These are phyloP conservation scores for Leishmania tropica DNA, from an alignment of 208 protist species.

Conservation along the genomic window DNA sequence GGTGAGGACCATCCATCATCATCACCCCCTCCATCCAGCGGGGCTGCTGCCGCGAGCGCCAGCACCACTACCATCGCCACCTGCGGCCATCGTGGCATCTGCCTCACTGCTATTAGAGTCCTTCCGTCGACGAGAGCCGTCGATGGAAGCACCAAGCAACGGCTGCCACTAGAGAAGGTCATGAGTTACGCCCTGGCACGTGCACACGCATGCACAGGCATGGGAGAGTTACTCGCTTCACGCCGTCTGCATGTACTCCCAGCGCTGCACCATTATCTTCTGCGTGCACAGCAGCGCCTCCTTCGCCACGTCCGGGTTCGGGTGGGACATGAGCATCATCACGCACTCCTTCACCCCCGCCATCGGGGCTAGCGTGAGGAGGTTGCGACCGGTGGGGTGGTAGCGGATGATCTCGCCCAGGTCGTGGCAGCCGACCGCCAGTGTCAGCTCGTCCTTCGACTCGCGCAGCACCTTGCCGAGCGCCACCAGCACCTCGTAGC, in stretches of 20 bases:
- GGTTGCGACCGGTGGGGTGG: slow-evolving; percentile 85
- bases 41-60: background rate
- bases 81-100: background rate
- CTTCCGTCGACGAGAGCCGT: background rate
- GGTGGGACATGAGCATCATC: slow-evolving; percentile 86
- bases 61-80: background rate
- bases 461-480: slow-evolving; percentile 83
- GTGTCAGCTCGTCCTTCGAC: slow-evolving; percentile 56
- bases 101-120: background rate
- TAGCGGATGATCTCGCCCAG: slow-evolving; percentile 92
- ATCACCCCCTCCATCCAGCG: background rate
- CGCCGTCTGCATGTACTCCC: slow-evolving; percentile 85
- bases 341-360: slow-evolving; percentile 87
- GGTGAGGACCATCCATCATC: background rate
- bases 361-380: slow-evolving; percentile 73
- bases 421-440: slow-evolving; percentile 93
- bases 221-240: background rate
- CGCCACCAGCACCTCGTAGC: slow-evolving; percentile 91
- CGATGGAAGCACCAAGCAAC: background rate
- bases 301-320: slow-evolving; percentile 78
- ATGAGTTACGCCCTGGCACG: background rate
- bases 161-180: background rate
- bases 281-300: slow-evolving; percentile 92
- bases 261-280: slow-evolving; percentile 94
- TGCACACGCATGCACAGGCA: background rate